Conservation (phyloP, 331 rosid species). For the Malus hybrid region DNA sequence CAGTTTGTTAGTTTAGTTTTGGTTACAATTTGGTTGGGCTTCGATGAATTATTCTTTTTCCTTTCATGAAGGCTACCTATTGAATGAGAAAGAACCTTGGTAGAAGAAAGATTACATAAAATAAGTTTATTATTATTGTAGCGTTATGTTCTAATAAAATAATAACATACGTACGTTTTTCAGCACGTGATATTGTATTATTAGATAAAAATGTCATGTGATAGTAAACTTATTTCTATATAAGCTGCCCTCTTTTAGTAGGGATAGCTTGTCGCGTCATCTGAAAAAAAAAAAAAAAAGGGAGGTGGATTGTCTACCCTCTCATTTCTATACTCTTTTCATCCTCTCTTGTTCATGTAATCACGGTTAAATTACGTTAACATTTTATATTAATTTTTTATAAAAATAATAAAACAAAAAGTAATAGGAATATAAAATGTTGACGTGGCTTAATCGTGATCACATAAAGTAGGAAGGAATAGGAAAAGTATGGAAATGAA, state of each 20-base stretch:
- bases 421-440: no score
- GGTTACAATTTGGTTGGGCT: neutral
- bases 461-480: no score
- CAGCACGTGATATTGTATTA: fast-evolving
- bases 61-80: neutral
- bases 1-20: neutral
- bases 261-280: neutral
- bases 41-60: neutral
- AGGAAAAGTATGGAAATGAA: no score
- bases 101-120: no score
- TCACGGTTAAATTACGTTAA: no score
- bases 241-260: fast-evolving
- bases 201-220: fast-evolving
- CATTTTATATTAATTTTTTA: no score
- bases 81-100: neutral
- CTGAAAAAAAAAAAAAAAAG: no score
- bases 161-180: fast-evolving
- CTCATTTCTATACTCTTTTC: no score
- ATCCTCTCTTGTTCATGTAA: no score
- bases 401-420: no score
- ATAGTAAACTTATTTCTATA: fast-evolving
- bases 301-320: no score
- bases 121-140: fast-evolving
- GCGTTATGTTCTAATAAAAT: fast-evolving
- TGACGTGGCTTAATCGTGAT: no score